Conservation (phyloP, 129 eudicot species). For the Helianthus tuberosus region DNA sequence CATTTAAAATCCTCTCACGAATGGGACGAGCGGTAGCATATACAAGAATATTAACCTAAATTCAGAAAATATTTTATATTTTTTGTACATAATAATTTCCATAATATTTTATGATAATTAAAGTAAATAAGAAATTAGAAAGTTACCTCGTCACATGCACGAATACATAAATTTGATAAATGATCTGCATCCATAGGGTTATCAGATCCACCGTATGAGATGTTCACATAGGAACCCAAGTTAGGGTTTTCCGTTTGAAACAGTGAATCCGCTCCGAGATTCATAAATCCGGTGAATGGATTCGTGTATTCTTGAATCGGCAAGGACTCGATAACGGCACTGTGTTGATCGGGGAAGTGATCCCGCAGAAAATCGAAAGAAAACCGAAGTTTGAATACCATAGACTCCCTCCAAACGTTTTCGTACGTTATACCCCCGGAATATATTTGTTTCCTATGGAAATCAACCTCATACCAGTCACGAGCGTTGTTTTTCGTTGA, state of each 20-base stretch:
- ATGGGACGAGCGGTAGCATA: conserved; percentile 53
- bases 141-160: conserved; percentile 67
- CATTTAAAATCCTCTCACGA: conserved; percentile 45
- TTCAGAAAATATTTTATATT: background rate
- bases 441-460: conserved; percentile 45
- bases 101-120: background rate
- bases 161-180: conserved; percentile 45
- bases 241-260: conserved; percentile 48
- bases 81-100: background rate
- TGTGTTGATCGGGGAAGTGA: conserved; percentile 53
- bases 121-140: conserved; percentile 9
- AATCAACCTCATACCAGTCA: conserved; percentile 76
- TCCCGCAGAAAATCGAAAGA: conserved; percentile 55
- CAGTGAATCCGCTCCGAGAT: conserved; percentile 51
- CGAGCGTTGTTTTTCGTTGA: conserved; percentile 31
- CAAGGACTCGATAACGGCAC: conserved; percentile 47
- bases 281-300: conserved; percentile 61
- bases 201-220: conserved; percentile 63
- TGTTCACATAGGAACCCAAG: conserved; percentile 59
- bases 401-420: conserved; percentile 45
- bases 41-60: conserved; percentile 81
- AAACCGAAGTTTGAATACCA: conserved; percentile 59
- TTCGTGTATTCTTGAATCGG: conserved; percentile 72
- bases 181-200: conserved; percentile 53
- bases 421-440: conserved; percentile 47